Evolutionary conservation across 1,284 basidiomycete genomes (phyloP).

Genomic region (Naganishia sp.): DNA sequence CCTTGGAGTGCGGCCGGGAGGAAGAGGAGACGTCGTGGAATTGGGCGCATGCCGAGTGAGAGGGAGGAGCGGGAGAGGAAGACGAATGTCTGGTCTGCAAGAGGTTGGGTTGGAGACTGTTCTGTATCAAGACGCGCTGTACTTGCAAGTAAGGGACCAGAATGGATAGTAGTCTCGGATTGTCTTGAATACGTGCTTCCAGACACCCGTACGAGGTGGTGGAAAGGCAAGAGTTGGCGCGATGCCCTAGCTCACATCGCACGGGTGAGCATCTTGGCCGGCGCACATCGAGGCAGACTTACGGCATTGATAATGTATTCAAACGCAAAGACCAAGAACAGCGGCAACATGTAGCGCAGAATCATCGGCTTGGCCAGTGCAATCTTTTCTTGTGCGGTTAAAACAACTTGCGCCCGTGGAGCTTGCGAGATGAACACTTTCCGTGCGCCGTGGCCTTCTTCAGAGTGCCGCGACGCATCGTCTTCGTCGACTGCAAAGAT

Average conservation of each 20-base stretch:
- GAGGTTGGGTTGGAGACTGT: conserved; percentile 9
- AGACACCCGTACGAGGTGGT: conserved; percentile 67
- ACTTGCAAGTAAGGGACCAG: conserved; percentile 59
- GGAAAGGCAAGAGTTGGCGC: conserved; percentile 89
- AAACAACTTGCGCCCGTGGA: conserved; percentile 16
- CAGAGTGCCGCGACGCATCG: conserved; percentile 1
- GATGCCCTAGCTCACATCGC: conserved; percentile 66
- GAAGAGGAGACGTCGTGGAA: conserved; percentile 70
- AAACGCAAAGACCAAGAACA: conserved; percentile 63
- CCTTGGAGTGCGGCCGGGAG: conserved; percentile 59
- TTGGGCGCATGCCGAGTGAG: conserved; percentile 78
- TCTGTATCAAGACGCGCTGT: neutral
- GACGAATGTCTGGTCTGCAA: conserved; percentile 77
- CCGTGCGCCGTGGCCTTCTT: neutral
- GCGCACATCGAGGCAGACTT: conserved; percentile 34
- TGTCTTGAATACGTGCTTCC: conserved; percentile 76
- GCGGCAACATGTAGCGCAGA: conserved; percentile 62
- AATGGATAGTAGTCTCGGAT: conserved; percentile 93
- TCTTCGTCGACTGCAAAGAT: conserved; percentile 31
- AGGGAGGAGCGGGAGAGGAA: conserved; percentile 94
- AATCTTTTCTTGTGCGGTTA: conserved; percentile 73
- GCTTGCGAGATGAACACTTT: conserved; percentile 13
- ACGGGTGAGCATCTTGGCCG: too few relatives aligned
- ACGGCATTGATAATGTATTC: conserved; percentile 93
- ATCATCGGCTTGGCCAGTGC: conserved; percentile 71